phyloP scores from a whole-genome alignment of 139 green algal genomes.

The Spirogloea muscicola region DNA sequence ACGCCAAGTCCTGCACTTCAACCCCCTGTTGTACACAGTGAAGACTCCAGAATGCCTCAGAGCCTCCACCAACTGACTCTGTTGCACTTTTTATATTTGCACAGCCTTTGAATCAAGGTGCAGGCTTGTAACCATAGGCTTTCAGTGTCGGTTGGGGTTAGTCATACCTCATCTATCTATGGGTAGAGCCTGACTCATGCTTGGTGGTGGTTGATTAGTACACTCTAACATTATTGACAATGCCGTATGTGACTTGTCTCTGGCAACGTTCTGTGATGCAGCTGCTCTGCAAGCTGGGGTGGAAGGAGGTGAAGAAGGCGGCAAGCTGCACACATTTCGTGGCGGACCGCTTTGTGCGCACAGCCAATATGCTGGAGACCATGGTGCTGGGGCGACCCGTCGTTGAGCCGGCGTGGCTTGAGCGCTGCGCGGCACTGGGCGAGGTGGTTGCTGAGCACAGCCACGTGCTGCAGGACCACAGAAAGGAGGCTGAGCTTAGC shows the following conservation, averaged over 20 bases:
- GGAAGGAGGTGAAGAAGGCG: neutral
- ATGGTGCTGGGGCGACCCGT: constrained; percentile 6
- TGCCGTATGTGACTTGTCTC: neutral
- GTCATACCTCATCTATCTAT: neutral
- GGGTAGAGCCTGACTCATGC: neutral
- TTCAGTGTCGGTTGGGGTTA: neutral
- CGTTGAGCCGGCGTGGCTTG: constrained; percentile 20
- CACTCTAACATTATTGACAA: neutral
- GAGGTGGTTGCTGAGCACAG: neutral
- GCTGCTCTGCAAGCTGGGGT: constrained; percentile 11
- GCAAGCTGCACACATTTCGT: constrained; percentile 25
- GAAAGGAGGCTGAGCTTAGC: constrained; percentile 22
- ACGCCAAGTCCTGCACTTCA: no score
- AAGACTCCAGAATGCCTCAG: no score
- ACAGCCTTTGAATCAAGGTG: no score
- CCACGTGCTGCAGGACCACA: constrained; percentile 11
- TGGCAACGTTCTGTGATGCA: neutral
- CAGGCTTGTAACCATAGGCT: no score
- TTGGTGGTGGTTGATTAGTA: neutral
- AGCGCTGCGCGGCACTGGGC: neutral
- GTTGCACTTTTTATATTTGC: no score
- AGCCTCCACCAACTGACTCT: no score
- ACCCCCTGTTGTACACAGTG: no score
- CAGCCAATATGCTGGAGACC: constrained; percentile 32
- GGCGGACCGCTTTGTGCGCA: constrained; percentile 7